Base-by-base conservation (phyloP, 345 rosid species). In the Populus alba region DNA sequence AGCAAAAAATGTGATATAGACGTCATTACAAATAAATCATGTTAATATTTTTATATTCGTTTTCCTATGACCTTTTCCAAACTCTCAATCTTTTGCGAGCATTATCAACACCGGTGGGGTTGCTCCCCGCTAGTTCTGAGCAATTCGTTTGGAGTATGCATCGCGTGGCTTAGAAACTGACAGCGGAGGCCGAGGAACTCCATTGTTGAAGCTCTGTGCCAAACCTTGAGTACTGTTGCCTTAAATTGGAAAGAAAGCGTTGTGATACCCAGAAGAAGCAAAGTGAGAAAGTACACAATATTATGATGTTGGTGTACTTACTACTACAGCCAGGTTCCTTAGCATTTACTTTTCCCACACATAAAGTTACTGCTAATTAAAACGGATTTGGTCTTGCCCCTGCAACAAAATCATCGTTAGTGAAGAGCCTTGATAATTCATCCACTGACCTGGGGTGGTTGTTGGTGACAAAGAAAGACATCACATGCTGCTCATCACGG, bases 211-310 rank as follows among this genome's bases (percentile, higher is more conserved):
- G 63, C 15, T 59, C 27, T 3, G 63, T 59, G 63, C 63, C 27
- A n/a, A 59, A 59, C 29, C 63, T n/a, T 51, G n/a, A 18, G 1
- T 18, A 0, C n/a, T 18, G 84, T 47, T 84, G 80, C 79, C 88
- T 80, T 89, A n/a, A 53, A 90, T 84, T 86, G 69, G 82, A 87
- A 83, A 83, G 80, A 86, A 87, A 83, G 90, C 61, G 81, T 87
- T 66, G 62, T 71, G 43, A 25, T 41, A 74, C 79, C 81, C 81
- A 68, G 15, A 39, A 53, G 73, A 39, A 71, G 57, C 35, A 49
- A 49, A 75, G 72, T 55, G 76, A 70, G 65, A 11, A 70, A 75
- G 73, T 77, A 69, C 70, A 73, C 66, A 71, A 37, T 38, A 43
- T 12, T 18, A 66, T 29, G 43, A 66, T 65, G 43, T 66, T 74